A percentile compares a stretch with the other conserved stretches of the same genome.
phyloP scores from a whole-genome alignment of 1,139 yeast species.

The Lodderomyces beijingensis region DNA sequence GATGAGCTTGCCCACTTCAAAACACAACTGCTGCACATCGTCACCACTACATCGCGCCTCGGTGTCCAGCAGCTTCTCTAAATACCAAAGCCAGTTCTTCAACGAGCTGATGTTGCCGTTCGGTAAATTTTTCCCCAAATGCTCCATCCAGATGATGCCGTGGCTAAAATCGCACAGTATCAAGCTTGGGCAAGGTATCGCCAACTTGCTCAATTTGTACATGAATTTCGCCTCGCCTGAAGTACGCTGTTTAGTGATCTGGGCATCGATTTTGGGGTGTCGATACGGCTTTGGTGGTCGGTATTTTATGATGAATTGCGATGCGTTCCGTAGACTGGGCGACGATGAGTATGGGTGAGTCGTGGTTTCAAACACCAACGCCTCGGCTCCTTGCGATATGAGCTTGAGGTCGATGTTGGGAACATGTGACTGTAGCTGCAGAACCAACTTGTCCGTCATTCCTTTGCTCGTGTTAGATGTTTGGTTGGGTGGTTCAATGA shows the following conservation, averaged over 20 bases:
- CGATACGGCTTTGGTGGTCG: constrained; percentile 89
- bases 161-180: constrained; percentile 68
- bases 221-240: constrained; percentile 79
- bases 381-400: constrained; percentile 95
- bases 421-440: constrained; percentile 38
- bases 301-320: constrained; percentile 65
- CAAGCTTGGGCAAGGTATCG: constrained; percentile 64
- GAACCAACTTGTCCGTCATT: constrained; percentile 43
- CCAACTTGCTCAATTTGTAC: constrained; percentile 52
- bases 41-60: constrained; percentile 23
- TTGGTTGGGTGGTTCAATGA: too few relatives aligned
- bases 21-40: constrained; percentile 39
- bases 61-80: constrained; percentile 32
- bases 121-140: constrained; percentile 49
- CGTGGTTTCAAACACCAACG: constrained; percentile 64
- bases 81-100: constrained; percentile 69
- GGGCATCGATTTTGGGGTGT: constrained; percentile 75
- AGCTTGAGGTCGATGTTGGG: constrained; percentile 47
- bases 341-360: constrained; percentile 65
- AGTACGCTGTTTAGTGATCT: constrained; percentile 76
- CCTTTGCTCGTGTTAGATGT: too few relatives aligned
- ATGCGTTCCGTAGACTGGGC: constrained; percentile 19
- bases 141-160: constrained; percentile 91
- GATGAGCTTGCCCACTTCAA: constrained; percentile 61
- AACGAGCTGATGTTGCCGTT: constrained; percentile 53